Evolutionary conservation across 352 stramenopile genomes (phyloP), one percentile per base, ranked within the genome.

Genomic region (Pythium plurisporium): DNA sequence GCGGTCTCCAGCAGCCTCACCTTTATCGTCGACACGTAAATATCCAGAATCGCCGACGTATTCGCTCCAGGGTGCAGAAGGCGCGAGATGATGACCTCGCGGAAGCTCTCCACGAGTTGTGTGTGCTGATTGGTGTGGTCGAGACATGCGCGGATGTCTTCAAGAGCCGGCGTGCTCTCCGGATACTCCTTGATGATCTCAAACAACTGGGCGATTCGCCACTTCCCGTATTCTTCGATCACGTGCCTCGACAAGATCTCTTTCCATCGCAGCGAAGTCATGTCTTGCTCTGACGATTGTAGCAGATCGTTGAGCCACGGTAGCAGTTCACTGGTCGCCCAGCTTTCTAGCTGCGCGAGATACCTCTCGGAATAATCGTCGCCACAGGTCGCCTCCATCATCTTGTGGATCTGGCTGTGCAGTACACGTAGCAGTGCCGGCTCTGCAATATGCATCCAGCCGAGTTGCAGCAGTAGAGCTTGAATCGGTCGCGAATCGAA

Each of bases 21-120:
- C 68, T 97, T 98, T 57, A 99, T 99, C 2, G 92, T 98, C 31
- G 86, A 91, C 41, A 98, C 96, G 72, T 99, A 99, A 23, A 99
- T 94, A 67, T 98, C 93, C 51, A 99, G 85, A 55, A 99, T 98
- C 55, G 97, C 89, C 9, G 81, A 87, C 0, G 96, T 99, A 59
- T 96, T 97, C 0, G 96, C 96, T 44, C 96, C 96, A 14, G 95
- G 89, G 71, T 99, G 96, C 26, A 98, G 73, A 33, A 99, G 69
- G 15, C 96, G 80, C n/a, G 74, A 72, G 20, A 83, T 53, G 30
- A 99, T 67, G 8, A 82, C 86, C 6, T 64, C 54, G 36, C 84
- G 72, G 41, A 98, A 95, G 22, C 78, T 75, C 17, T 74, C 33
- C 4, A 96, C 68, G 5, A 98, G 68, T 37, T 96, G 68, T 1